Base-by-base conservation (phyloP, 2,329 filamentous ascomycete species). In the Plenodomus tracheiphilus region DNA sequence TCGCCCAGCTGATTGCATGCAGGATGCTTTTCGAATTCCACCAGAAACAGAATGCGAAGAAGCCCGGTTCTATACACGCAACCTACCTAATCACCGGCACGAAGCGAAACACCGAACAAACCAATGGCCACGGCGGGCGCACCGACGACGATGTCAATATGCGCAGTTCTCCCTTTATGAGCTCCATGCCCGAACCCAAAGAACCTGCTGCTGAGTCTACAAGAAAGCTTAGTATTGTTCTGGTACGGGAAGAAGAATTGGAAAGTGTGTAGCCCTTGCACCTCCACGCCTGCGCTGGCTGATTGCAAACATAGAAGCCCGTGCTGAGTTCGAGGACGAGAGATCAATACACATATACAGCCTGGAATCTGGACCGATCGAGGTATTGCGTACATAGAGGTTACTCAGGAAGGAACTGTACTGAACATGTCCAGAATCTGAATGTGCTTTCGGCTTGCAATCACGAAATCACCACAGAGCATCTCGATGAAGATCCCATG, bases 11-110 rank as follows among this genome's bases (percentile, higher is more conserved):
- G 16, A 72, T 39, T 4, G 5, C 49, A 17, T 28, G 1, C 32
- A 96, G 87, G 71, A 95, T 94, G 83, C 84, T 92, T 15, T 95
- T 84, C 73, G 89, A 96, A 25, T 97, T 96, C 60, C 84, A 97
- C 70, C 79, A 81, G 54, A 83, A 80, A 47, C 88, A 96, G 68
- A 96, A 91, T 71, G 79, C 77, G 46, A 89, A 87, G 71, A 87
- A 85, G 52, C 80, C 88, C 0, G 82, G 84, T 18, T 86, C 85
- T 20, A 79, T 97, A n/a, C 84, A 95, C 74, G 94, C 93, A 38
- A 97, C 91, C n/a, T 99, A 97, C 73, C 77, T 97, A 41, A 69
- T 99, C 39, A 88, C 86, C 42, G 94, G 93, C 34, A 82, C 77
- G 18, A 87, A 83, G 63, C 78, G 73, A 44, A 38, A 32, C 13